phyloP scores from a whole-genome alignment of 345 rosid genomes.

The Mallotus nudiflorus region DNA sequence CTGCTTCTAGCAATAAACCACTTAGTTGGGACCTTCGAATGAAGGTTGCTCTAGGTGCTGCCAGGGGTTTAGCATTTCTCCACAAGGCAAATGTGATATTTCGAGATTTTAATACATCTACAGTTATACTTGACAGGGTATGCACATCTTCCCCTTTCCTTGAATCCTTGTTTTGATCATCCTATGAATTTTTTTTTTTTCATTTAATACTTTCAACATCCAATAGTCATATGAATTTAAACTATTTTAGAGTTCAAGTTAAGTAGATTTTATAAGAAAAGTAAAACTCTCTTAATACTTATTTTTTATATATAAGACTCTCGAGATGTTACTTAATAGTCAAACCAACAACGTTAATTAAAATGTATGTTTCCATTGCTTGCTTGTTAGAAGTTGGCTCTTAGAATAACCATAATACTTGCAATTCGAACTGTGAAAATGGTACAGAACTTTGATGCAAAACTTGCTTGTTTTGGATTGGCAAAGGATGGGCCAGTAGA shows the following conservation, averaged over 20 bases:
- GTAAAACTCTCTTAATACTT: too few species aligned
- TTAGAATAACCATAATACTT: neutral
- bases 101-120: constrained; percentile 29
- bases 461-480: constrained; percentile 31
- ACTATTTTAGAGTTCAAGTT: too few species aligned
- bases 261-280: too few species aligned
- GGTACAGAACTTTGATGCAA: constrained; percentile 25
- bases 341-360: too few species aligned
- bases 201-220: too few species aligned
- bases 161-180: too few species aligned
- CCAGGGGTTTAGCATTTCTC: constrained; percentile 31
- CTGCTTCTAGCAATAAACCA: constrained; percentile 19
- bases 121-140: constrained; percentile 25
- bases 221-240: too few species aligned
- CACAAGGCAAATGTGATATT: constrained; percentile 30
- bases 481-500: constrained; percentile 34
- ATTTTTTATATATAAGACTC: too few species aligned
- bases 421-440: neutral
- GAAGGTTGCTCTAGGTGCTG: constrained; percentile 27
- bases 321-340: too few species aligned
- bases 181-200: too few species aligned
- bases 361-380: too few species aligned
- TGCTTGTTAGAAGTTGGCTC: neutral
- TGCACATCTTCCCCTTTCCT: neutral
- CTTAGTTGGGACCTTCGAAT: constrained; percentile 25